Conservation (phyloP, 495 filamentous ascomycete genomes). For the Lepidopterella palustris region DNA sequence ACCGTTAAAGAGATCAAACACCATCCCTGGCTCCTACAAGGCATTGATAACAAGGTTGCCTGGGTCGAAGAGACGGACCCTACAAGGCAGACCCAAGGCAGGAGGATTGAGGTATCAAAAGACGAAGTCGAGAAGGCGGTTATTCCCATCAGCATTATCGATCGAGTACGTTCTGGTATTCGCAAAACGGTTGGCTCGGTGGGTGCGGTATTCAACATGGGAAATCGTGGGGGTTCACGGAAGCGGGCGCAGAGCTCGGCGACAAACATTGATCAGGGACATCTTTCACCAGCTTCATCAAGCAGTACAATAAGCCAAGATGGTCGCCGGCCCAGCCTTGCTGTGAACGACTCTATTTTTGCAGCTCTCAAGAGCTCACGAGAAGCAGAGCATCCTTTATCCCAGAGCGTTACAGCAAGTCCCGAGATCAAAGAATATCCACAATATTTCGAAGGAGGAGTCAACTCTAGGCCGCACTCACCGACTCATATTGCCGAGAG, state of each 20-base stretch:
- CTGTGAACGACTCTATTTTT: constrained; percentile 63
- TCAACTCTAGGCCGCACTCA: constrained; percentile 33
- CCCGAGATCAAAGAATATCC: constrained; percentile 50
- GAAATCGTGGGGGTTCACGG: constrained; percentile 17
- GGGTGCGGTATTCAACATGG: constrained; percentile 30
- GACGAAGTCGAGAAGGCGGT: constrained; percentile 87
- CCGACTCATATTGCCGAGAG: constrained; percentile 17
- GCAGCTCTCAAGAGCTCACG: constrained; percentile 44
- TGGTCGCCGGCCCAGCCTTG: constrained; percentile 60
- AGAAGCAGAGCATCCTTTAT: constrained; percentile 69
- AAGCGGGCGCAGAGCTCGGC: constrained; percentile 33
- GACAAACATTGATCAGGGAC: constrained; percentile 19
- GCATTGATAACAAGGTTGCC: constrained; percentile 60
- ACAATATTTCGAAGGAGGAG: constrained; percentile 39
- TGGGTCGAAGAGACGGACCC: constrained; percentile 97
- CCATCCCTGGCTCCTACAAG: constrained; percentile 89
- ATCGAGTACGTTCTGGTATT: constrained; percentile 63
- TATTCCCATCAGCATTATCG: constrained; percentile 77
- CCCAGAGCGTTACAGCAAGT: constrained; percentile 71
- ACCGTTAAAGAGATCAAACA: constrained; percentile 87
- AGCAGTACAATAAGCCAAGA: constrained; percentile 54
- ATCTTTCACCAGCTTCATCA: constrained; percentile 30
- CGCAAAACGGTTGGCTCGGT: constrained; percentile 41
- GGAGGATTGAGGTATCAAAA: constrained; percentile 86
- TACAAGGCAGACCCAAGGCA: constrained; percentile 67